phyloP scores from a whole-genome alignment of 495 filamentous ascomycete genomes.

The Aspergillus funiculosus region DNA sequence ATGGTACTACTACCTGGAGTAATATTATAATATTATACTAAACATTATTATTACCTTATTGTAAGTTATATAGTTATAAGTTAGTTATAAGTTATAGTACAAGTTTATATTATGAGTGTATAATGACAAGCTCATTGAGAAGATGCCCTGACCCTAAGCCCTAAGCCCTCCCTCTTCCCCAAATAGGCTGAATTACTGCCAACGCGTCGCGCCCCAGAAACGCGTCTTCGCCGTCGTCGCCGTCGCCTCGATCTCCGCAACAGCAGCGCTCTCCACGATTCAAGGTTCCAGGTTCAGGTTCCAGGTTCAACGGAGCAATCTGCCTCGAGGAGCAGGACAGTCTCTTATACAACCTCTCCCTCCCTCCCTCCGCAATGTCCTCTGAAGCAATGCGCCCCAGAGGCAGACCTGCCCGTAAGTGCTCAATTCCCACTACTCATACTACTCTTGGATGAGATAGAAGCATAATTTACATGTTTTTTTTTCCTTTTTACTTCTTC shows the following conservation, averaged over 20 bases:
- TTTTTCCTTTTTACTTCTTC: constrained; percentile 13
- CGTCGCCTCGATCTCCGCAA: too few relatives aligned
- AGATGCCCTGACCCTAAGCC: constrained; percentile 26
- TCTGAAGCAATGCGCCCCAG: constrained; percentile 39
- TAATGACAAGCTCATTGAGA: too few relatives aligned
- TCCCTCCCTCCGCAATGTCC: constrained; percentile 25
- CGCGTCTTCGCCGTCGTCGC: constrained; percentile 26
- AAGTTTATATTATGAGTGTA: too few relatives aligned
- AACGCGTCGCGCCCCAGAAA: constrained; percentile 22
- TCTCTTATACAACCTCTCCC: background rate
- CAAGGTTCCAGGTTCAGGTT: too few relatives aligned
- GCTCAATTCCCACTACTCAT: background rate
- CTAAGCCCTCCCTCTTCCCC: constrained; percentile 35
- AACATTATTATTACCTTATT: too few relatives aligned
- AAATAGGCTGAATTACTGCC: constrained; percentile 26
- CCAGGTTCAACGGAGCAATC: too few relatives aligned
- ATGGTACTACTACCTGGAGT: too few relatives aligned
- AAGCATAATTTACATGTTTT: constrained; percentile 16
- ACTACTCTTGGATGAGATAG: background rate
- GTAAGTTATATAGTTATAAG: too few relatives aligned
- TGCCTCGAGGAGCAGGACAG: background rate
- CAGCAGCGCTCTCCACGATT: too few relatives aligned
- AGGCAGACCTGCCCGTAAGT: constrained; percentile 43
- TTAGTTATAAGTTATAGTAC: too few relatives aligned
- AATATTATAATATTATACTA: too few relatives aligned